These are phyloP conservation scores for Purpureocillium lavendulum DNA, from an alignment of 2,329 filamentous ascomycete species.

Conservation along the genomic window DNA sequence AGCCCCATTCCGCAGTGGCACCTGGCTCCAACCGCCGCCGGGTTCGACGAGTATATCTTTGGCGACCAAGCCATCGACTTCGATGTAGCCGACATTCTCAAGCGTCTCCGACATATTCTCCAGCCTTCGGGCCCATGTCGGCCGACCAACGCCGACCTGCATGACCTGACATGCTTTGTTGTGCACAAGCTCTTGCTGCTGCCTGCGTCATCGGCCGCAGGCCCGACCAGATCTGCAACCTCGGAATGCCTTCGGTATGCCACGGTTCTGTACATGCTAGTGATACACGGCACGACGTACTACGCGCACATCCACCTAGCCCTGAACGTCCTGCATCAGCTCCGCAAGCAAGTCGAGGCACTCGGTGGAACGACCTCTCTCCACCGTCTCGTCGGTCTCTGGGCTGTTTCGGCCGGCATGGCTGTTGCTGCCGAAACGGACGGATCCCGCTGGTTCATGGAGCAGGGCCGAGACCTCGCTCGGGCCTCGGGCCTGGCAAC, in stretches of 20 bases:
- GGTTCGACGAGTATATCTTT: conserved; percentile 4
- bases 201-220: conserved; percentile 1
- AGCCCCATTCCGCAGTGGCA: conserved; percentile 40
- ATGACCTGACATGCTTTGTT: conserved; percentile 47
- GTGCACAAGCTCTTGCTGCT: conserved; percentile 37
- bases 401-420: no score
- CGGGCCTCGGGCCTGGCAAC: no score
- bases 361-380: no score
- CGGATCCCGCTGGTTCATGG: no score
- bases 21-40: conserved; percentile 11
- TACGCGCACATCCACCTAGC: conserved; percentile 32
- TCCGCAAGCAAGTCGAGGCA: no score
- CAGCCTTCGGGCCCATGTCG: conserved; percentile 16
- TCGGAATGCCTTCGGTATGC: conserved; percentile 39
- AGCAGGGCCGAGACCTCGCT: no score
- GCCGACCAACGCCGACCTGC: conserved; percentile 34
- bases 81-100: conserved; percentile 26
- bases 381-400: no score
- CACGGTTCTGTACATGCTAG: conserved; percentile 42
- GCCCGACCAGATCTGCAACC: conserved; percentile 12
- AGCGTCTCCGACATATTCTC: conserved; percentile 35
- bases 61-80: conserved; percentile 21
- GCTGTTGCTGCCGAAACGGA: no score
- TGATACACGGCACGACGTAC: conserved; percentile 46
- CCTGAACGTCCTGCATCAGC: no score